Conservation (phyloP, 2,329 filamentous ascomycete species). For the Exophiala mesophila region DNA sequence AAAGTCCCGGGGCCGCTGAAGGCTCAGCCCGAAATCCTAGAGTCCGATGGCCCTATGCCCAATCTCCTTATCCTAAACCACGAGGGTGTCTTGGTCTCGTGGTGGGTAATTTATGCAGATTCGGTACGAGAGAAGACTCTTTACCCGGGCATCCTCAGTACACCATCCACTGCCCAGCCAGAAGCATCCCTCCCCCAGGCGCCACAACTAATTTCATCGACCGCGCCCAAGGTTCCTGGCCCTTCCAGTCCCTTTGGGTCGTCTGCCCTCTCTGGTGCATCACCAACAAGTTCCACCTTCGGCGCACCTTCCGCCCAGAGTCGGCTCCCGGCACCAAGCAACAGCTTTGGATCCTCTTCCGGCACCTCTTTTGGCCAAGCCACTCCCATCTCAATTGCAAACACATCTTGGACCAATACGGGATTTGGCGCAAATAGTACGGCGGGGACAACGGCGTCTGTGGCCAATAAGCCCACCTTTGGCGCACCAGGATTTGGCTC, state of each 20-base stretch:
- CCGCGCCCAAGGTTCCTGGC: neutral
- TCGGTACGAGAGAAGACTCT: conserved; percentile 69
- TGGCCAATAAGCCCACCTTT: conserved; percentile 7
- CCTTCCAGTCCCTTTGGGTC: neutral
- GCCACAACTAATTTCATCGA: neutral
- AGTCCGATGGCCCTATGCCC: conserved; percentile 75
- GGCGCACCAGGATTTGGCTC: conserved; percentile 33
- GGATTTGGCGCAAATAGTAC: conserved; percentile 23
- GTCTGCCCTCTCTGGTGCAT: neutral
- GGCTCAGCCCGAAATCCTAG: conserved; percentile 68
- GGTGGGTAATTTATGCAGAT: conserved; percentile 90
- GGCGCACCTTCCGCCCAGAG: conserved; percentile 30
- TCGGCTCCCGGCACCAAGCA: conserved; percentile 5
- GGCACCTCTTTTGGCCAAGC: conserved; percentile 21
- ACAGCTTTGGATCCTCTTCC: conserved; percentile 24
- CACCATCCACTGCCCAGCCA: too few relatives aligned
- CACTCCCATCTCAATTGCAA: conserved; percentile 24
- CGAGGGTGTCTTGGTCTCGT: conserved; percentile 75
- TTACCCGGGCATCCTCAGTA: conserved; percentile 75
- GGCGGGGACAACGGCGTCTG: conserved; percentile 4
- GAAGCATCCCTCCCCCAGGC: neutral
- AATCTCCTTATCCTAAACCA: conserved; percentile 82
- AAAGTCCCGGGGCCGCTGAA: conserved; percentile 73
- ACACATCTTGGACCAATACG: conserved; percentile 26
- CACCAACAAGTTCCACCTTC: conserved; percentile 27